Evolutionary conservation across 805 yeast species (phyloP).

Genomic region (Saturnispora gosingensis): DNA sequence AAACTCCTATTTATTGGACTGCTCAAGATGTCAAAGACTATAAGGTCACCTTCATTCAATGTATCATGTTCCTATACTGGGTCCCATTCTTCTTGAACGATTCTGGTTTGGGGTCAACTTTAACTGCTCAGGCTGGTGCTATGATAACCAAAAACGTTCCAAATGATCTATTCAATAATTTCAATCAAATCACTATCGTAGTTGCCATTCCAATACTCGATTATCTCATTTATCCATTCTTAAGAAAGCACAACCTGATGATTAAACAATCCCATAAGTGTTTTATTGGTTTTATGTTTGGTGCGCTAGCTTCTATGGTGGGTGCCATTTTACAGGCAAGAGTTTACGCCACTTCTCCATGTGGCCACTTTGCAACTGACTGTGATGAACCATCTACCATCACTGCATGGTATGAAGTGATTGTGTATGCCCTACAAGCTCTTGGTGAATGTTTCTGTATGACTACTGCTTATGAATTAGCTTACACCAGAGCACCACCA

Average conservation of each 20-base stretch:
- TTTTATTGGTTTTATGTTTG: constrained; percentile 38
- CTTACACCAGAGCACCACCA: constrained; percentile 46
- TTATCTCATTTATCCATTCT: constrained; percentile 36
- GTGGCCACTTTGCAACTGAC: constrained; percentile 38
- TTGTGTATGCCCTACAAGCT: constrained; percentile 33
- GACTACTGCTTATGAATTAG: constrained; percentile 43
- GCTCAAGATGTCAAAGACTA: constrained; percentile 42
- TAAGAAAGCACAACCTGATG: constrained; percentile 35
- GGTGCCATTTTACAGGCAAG: constrained; percentile 43
- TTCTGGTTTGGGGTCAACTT: constrained; percentile 39
- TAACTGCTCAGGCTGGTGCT: constrained; percentile 46
- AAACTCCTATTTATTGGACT: constrained; percentile 27
- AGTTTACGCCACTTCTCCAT: constrained; percentile 42
- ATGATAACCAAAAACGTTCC: constrained; percentile 47
- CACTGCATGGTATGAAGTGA: constrained; percentile 27
- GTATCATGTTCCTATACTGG: constrained; percentile 38
- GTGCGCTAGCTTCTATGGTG: constrained; percentile 38
- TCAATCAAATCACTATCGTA: constrained; percentile 47
- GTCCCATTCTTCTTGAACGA: constrained; percentile 33
- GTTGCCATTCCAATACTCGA: constrained; percentile 43
- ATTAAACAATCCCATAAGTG: constrained; percentile 38
- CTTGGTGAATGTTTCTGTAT: constrained; percentile 45
- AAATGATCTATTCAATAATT: constrained; percentile 45
- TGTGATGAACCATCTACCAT: constrained; percentile 27
- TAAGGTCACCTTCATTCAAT: constrained; percentile 34